Conservation (phyloP, 345 rosid species). For the Carallia pectinifolia region DNA sequence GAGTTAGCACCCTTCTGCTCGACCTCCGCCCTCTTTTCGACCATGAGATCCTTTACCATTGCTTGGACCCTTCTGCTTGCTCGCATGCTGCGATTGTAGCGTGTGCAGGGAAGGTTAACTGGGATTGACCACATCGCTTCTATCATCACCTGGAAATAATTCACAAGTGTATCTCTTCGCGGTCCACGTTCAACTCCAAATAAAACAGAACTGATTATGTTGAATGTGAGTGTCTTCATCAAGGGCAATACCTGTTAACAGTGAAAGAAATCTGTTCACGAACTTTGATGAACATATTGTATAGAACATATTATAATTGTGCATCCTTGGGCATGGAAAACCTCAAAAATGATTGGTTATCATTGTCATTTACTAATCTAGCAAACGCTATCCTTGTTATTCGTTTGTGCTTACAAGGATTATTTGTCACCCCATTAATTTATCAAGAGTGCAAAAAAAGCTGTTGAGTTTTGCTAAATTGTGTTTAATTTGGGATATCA, state of each 20-base stretch:
- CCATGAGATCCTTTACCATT: conserved; percentile 33
- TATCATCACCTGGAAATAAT: conserved; percentile 36
- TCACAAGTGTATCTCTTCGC: conserved; percentile 29
- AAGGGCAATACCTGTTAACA: conserved; percentile 44
- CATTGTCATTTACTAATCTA: no score
- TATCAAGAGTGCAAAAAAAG: no score
- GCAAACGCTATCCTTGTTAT: no score
- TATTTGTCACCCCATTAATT: no score
- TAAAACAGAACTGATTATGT: conserved; percentile 46
- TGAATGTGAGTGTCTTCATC: conserved; percentile 50
- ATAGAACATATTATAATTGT: no score
- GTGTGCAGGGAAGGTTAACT: conserved; percentile 47
- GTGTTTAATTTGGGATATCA: no score
- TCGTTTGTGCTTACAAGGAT: no score
- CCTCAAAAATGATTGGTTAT: no score
- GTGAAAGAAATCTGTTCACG: not conserved
- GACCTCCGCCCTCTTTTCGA: conserved; percentile 36
- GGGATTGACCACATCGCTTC: conserved; percentile 52
- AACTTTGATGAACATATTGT: no score
- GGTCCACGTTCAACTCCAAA: conserved; percentile 43
- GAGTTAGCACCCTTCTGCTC: conserved; percentile 26
- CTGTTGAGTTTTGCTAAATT: no score
- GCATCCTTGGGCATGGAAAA: no score
- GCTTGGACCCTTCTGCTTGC: conserved; percentile 35
- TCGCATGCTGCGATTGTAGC: conserved; percentile 38